A percentile compares a stretch with the other conserved stretches of the same genome.
phyloP scores from a whole-genome alignment of 1,284 basidiomycete genomes.

The Macrocystidia cucumis region DNA sequence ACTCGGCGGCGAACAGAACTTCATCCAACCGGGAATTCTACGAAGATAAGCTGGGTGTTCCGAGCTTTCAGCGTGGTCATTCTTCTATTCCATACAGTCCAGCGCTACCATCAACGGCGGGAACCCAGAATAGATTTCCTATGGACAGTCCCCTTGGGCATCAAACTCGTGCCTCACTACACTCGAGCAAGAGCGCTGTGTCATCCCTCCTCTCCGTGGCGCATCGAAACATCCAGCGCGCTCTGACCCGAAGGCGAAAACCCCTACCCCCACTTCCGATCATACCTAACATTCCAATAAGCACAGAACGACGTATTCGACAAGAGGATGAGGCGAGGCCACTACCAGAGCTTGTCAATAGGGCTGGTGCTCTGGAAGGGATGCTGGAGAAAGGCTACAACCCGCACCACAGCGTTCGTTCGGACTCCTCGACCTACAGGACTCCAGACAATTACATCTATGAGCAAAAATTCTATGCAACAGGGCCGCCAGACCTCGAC shows the following conservation, averaged over 20 bases:
- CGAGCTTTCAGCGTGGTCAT: not conserved
- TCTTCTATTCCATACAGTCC: conserved; percentile 11
- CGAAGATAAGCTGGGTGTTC: not conserved
- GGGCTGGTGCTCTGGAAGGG: conserved; percentile 38
- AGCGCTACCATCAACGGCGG: conserved; percentile 19
- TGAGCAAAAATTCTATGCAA: conserved; percentile 1
- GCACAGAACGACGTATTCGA: conserved; percentile 30
- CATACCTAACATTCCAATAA: conserved; percentile 33
- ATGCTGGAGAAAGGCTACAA: conserved; percentile 46
- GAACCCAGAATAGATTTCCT: too few relatives aligned
- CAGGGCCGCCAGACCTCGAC: not conserved
- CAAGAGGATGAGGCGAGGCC: conserved; percentile 37
- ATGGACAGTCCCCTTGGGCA: conserved; percentile 10
- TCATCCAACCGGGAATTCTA: not conserved
- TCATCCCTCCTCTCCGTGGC: conserved; percentile 43
- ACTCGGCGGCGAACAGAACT: too few relatives aligned
- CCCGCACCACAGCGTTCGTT: conserved; percentile 35
- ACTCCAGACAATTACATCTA: conserved; percentile 1
- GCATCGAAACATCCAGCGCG: conserved; percentile 28
- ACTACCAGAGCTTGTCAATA: conserved; percentile 41
- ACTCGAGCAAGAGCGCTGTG: conserved; percentile 37
- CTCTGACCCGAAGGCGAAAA: conserved; percentile 39
- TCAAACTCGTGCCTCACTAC: conserved; percentile 28
- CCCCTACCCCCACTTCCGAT: conserved; percentile 50
- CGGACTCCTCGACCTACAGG: conserved; percentile 15